Percentiles rank a stretch among this genome's conserved stretches.
Evolutionary conservation across 1,284 basidiomycete genomes (phyloP).

Genomic region (Rhodotorula sp.): DNA sequence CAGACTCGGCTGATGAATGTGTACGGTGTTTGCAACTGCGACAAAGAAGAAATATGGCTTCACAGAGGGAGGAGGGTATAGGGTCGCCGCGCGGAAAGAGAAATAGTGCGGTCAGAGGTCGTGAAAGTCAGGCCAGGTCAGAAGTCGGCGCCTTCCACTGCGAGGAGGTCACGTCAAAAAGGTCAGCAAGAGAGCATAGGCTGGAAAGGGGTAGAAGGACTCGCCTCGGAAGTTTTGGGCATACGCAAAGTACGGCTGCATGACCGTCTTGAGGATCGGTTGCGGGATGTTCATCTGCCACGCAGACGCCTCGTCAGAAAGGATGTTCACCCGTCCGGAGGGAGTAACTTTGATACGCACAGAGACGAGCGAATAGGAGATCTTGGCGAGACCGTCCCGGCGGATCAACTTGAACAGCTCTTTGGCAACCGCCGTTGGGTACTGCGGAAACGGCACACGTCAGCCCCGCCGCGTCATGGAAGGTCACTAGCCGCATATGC

Average conservation of each 20-base stretch:
- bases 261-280: constrained; percentile 44
- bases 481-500: too few relatives aligned
- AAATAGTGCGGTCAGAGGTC: not conserved
- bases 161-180: not conserved
- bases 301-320: too few relatives aligned
- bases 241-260: constrained; percentile 47
- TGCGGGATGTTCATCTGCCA: constrained; percentile 45
- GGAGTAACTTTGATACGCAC: constrained; percentile 56
- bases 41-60: not conserved
- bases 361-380: constrained; percentile 86
- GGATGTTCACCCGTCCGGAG: not conserved
- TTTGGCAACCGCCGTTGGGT: constrained; percentile 84
- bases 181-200: too few relatives aligned
- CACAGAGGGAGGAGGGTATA: not conserved
- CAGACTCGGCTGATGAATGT: not conserved
- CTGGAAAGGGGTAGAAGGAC: not conserved
- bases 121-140: not conserved
- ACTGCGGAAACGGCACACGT: constrained; percentile 57
- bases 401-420: constrained; percentile 89
- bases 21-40: not conserved
- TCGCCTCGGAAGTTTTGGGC: constrained; percentile 45
- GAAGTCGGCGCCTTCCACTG: constrained; percentile 29
- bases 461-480: not conserved
- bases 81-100: not conserved
- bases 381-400: constrained; percentile 92